Evolutionary conservation across 164 flowering plant genomes (phyloP).

Genomic region (Echeveria elegans): DNA sequence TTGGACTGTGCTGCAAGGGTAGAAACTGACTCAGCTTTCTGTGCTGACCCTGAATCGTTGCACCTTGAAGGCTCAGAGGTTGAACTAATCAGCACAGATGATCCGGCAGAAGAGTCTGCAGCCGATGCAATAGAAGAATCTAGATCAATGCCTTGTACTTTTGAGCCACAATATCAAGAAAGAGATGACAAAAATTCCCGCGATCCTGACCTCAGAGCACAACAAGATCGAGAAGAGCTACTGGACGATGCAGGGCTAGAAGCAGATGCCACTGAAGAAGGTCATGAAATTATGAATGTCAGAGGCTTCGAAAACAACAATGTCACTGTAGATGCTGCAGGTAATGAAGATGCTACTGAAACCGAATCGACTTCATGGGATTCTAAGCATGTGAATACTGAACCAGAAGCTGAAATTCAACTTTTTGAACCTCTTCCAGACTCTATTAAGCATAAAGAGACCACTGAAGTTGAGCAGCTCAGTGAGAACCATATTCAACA

Average conservation of each 20-base stretch:
- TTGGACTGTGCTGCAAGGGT: not conserved
- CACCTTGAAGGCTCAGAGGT: not conserved
- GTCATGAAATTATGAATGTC: not conserved
- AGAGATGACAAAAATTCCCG: not conserved
- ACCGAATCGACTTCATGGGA: not conserved
- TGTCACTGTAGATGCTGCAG: not conserved
- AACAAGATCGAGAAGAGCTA: not conserved
- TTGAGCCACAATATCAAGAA: not conserved
- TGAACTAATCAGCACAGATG: not conserved
- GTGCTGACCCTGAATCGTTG: not conserved
- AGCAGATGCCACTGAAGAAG: not conserved
- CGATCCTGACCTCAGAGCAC: not conserved
- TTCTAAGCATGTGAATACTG: slow-evolving; percentile 5
- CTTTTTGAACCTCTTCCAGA: slow-evolving; percentile 7
- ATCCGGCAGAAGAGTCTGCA: not conserved
- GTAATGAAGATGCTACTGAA: not conserved
- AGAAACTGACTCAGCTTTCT: not conserved
- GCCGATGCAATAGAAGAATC: not conserved
- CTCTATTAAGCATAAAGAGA: not conserved
- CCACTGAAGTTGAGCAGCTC: slow-evolving; percentile 8
- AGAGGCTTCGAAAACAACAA: not conserved
- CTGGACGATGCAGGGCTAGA: not conserved
- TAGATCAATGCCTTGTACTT: not conserved
- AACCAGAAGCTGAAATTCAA: slow-evolving; percentile 11
- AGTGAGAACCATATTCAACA: slow-evolving; percentile 5